Conservation (phyloP, 2,329 filamentous ascomycete genomes). For the Ramularia endophylla region DNA sequence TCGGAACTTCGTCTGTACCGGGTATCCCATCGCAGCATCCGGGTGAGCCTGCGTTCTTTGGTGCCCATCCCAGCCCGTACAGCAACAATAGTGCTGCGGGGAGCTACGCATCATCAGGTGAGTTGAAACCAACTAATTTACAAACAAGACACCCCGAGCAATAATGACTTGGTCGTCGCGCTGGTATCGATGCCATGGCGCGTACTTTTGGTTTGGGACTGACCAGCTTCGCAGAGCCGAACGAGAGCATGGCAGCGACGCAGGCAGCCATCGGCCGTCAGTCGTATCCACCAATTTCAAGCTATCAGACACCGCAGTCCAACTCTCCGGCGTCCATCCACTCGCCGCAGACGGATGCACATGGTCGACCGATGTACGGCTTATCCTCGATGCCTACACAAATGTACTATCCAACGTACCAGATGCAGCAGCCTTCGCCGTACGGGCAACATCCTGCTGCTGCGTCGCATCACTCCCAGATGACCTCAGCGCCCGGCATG, state of each 20-base stretch:
- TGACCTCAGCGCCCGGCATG: slow-evolving; percentile 44
- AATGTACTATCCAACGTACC: slow-evolving; percentile 65
- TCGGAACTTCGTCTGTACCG: slow-evolving; percentile 52
- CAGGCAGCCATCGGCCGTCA: slow-evolving; percentile 58
- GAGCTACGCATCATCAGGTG: slow-evolving; percentile 83
- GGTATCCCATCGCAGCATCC: slow-evolving; percentile 55
- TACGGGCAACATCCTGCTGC: slow-evolving; percentile 50
- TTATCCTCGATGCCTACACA: slow-evolving; percentile 75
- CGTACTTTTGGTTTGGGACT: slow-evolving; percentile 27
- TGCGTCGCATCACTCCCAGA: slow-evolving; percentile 47
- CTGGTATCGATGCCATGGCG: slow-evolving; percentile 16
- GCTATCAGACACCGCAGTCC: slow-evolving; percentile 88
- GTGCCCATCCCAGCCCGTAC: slow-evolving; percentile 74
- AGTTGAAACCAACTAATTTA: slow-evolving; percentile 36
- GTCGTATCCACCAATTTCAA: slow-evolving; percentile 69
- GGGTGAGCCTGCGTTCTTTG: slow-evolving; percentile 67
- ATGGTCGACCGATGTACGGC: slow-evolving; percentile 77
- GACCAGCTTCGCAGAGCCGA: slow-evolving; percentile 64
- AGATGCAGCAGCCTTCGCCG: slow-evolving; percentile 48
- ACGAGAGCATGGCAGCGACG: slow-evolving; percentile 58
- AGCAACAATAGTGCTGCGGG: slow-evolving; percentile 74
- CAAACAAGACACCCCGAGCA: slow-evolving; percentile 13
- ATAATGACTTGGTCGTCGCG: slow-evolving; percentile 12
- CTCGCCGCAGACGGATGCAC: slow-evolving; percentile 86
- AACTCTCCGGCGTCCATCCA: slow-evolving; percentile 92